phyloP scores from a whole-genome alignment of 1,284 basidiomycete genomes.

The Apiotrichum domesticum region DNA sequence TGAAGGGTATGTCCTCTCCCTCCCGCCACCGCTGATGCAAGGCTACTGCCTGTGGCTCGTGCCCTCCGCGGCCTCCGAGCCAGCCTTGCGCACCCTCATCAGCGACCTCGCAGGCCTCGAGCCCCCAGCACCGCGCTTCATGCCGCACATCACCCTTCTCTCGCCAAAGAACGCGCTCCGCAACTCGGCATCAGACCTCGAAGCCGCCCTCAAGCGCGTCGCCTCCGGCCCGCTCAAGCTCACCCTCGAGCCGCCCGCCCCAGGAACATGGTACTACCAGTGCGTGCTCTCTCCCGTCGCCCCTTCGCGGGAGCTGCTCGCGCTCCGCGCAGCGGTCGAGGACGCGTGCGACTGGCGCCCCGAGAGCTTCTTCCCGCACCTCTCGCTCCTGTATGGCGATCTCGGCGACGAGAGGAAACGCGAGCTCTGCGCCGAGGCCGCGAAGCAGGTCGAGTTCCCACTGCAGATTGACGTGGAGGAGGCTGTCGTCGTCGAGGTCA shows the following conservation, averaged over 20 bases:
- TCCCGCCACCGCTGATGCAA: slow-evolving; percentile 4
- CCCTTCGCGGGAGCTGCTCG: slow-evolving; percentile 7
- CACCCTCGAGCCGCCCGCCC: neutral
- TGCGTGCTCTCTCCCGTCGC: slow-evolving; percentile 31
- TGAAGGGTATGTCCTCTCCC: neutral
- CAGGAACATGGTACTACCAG: slow-evolving; percentile 29
- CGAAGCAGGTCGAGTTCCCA: slow-evolving; percentile 1
- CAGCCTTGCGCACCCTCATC: slow-evolving; percentile 14
- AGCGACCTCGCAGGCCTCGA: slow-evolving; percentile 11
- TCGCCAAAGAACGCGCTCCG: slow-evolving; percentile 12
- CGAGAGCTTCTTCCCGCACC: slow-evolving; percentile 32
- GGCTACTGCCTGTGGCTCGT: slow-evolving; percentile 25
- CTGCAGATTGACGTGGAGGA: neutral
- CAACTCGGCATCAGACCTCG: neutral
- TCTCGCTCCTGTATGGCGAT: slow-evolving; percentile 35
- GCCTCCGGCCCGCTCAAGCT: neutral
- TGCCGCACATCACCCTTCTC: slow-evolving; percentile 34
- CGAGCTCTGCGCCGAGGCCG: slow-evolving; percentile 19
- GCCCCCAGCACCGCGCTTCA: slow-evolving; percentile 21
- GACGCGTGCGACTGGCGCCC: slow-evolving; percentile 1
- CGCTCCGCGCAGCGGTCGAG: slow-evolving; percentile 11
- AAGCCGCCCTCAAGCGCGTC: neutral
- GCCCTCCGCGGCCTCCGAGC: slow-evolving; percentile 1
- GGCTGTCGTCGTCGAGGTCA: slow-evolving; percentile 14
- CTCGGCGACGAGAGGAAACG: slow-evolving; percentile 15